Percentiles rank a stretch among this genome's conserved stretches.
Conservation (phyloP, 2,329 filamentous ascomycete species). For the Calonectria honghensis region DNA sequence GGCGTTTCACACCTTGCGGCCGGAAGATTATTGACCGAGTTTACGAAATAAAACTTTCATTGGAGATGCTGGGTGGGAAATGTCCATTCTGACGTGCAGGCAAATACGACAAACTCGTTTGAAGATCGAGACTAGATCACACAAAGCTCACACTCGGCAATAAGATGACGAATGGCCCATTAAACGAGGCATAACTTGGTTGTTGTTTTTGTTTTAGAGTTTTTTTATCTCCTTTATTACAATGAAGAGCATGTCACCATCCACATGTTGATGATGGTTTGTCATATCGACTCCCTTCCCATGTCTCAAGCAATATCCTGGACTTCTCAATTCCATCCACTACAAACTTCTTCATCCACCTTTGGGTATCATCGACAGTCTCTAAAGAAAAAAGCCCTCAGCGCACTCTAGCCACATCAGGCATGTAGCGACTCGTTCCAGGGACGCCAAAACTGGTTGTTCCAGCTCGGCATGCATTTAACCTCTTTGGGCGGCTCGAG, state of each 20-base stretch:
- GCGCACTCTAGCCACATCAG: background rate
- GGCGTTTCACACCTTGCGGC: background rate
- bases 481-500: constrained; percentile 66
- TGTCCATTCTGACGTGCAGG: background rate
- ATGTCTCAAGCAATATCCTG: background rate
- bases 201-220: too few species aligned
- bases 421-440: constrained; percentile 57
- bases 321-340: background rate
- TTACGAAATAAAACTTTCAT: background rate
- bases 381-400: background rate
- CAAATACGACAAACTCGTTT: too few species aligned
- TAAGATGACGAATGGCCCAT: too few species aligned
- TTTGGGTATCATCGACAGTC: background rate
- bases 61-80: background rate
- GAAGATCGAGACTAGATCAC: too few species aligned
- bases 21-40: background rate
- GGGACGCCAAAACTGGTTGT: constrained; percentile 63
- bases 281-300: background rate
- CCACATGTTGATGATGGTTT: background rate
- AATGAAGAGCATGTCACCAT: too few species aligned
- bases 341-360: background rate
- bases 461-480: constrained; percentile 68
- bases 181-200: too few species aligned
- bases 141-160: too few species aligned
- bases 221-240: too few species aligned